Conservation (phyloP, 1,284 basidiomycete genomes). For the Moesziomyces parantarcticus region DNA sequence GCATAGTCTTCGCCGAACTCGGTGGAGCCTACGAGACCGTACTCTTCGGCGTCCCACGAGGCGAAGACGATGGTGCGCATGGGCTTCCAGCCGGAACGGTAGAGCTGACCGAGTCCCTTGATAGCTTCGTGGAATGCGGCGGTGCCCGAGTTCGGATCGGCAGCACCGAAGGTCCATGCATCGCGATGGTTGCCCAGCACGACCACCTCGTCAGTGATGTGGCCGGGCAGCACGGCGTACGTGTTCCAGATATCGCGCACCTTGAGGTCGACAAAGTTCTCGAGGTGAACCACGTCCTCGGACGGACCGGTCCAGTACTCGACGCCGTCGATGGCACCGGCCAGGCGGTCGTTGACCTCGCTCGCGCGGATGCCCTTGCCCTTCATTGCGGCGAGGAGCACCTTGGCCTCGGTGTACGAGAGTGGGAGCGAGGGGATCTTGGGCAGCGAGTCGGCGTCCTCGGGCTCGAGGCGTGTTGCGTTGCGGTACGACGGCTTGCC, state of each 20-base stretch:
- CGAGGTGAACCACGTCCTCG: constrained; percentile 48
- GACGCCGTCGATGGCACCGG: constrained; percentile 71
- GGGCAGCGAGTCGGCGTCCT: constrained; percentile 78
- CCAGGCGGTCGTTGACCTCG: constrained; percentile 73
- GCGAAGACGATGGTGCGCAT: constrained; percentile 87
- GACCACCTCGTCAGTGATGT: constrained; percentile 82
- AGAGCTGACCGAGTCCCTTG: constrained; percentile 80
- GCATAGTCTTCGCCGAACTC: constrained; percentile 91
- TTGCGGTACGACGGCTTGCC: constrained; percentile 87
- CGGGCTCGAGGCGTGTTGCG: constrained; percentile 73
- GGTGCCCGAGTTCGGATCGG: constrained; percentile 88
- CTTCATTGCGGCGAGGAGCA: constrained; percentile 69
- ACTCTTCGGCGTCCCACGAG: constrained; percentile 94
- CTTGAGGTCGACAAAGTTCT: constrained; percentile 52
- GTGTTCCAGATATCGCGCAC: constrained; percentile 75
- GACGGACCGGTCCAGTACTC: constrained; percentile 71
- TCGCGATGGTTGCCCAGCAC: constrained; percentile 74
- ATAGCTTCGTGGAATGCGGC: constrained; percentile 86
- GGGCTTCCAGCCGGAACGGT: constrained; percentile 85
- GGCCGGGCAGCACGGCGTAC: constrained; percentile 88
- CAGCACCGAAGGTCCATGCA: constrained; percentile 71
- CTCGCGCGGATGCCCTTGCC: constrained; percentile 70
- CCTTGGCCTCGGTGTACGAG: constrained; percentile 71
- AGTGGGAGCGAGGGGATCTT: constrained; percentile 80
- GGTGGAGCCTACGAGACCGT: constrained; percentile 85